phyloP scores from a whole-genome alignment of 257 asterid genomes.

The Solanum commersonii region DNA sequence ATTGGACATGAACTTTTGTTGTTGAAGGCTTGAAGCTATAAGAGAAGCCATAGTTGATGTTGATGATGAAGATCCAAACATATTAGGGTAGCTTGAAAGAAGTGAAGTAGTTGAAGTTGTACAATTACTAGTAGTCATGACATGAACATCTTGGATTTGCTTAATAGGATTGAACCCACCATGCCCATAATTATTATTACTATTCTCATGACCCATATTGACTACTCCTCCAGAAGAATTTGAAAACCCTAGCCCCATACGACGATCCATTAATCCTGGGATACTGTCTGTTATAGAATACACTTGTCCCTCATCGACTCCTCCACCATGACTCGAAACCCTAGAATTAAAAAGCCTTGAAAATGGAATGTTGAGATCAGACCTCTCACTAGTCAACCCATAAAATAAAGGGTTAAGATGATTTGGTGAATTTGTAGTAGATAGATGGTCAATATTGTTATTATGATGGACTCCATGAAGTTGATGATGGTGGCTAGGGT shows the following conservation, averaged over 20 bases:
- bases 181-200: background rate
- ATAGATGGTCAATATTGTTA: constrained; percentile 10
- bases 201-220: background rate
- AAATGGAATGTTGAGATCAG: constrained; percentile 15
- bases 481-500: constrained; percentile 20
- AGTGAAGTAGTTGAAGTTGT: constrained; percentile 13
- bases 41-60: constrained; percentile 34
- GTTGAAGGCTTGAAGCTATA: constrained; percentile 26
- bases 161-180: constrained; percentile 11
- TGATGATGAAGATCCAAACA: constrained; percentile 19
- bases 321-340: background rate
- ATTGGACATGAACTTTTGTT: constrained; percentile 11
- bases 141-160: constrained; percentile 21
- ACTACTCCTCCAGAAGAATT: constrained; percentile 4
- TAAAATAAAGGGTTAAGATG: constrained; percentile 25
- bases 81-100: constrained; percentile 15
- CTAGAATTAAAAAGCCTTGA: constrained; percentile 14
- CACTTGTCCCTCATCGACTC: constrained; percentile 3
- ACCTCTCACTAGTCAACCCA: constrained; percentile 10
- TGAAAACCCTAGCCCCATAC: constrained; percentile 29
- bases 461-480: background rate
- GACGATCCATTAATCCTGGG: constrained; percentile 3
- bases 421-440: constrained; percentile 4
- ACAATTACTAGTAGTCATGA: background rate
- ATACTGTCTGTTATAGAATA: background rate